Percentiles rank a stretch among this genome's conserved stretches.
phyloP scores from a whole-genome alignment of 345 rosid species.

The Cardamine chenopodiifolia region DNA sequence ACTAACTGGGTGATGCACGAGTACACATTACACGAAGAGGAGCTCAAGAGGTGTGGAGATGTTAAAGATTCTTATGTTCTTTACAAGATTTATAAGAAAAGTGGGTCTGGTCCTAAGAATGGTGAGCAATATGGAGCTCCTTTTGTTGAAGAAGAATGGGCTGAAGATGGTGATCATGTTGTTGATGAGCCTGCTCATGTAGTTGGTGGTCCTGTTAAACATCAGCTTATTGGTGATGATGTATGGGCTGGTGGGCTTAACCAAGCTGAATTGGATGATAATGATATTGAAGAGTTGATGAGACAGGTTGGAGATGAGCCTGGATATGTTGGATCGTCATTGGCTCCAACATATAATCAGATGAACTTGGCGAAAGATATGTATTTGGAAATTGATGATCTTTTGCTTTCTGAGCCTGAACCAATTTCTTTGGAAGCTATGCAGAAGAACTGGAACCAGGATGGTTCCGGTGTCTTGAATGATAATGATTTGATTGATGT shows the following conservation, averaged over 20 bases:
- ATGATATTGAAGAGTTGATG: conserved; percentile 51
- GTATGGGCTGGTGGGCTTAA: conserved; percentile 24
- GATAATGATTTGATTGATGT: conserved; percentile 50
- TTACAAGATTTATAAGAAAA: conserved; percentile 80
- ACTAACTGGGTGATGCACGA: conserved; percentile 99
- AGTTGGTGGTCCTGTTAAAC: conserved; percentile 36
- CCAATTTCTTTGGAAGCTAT: conserved; percentile 30
- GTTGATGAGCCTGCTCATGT: conserved; percentile 23
- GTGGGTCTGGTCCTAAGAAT: conserved; percentile 96
- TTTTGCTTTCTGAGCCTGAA: conserved; percentile 45
- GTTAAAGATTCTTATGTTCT: conserved; percentile 72
- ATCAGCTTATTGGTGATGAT: conserved; percentile 19
- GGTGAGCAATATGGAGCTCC: conserved; percentile 98
- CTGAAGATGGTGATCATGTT: conserved; percentile 50
- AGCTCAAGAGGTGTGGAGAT: conserved; percentile 67
- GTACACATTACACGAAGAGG: conserved; percentile 77
- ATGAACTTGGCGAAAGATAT: conserved; percentile 46
- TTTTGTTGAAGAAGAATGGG: conserved; percentile 88
- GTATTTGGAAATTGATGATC: conserved; percentile 84
- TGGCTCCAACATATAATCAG: conserved; percentile 38
- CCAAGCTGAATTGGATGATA: conserved; percentile 42
- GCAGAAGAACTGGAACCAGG: conserved; percentile 37
- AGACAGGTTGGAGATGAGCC: conserved; percentile 47
- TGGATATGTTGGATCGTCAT: conserved; percentile 17
- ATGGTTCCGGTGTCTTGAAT: conserved; percentile 48